Evolutionary conservation across 352 stramenopile genomes (phyloP).

Genomic region (Plasmopara muralis): DNA sequence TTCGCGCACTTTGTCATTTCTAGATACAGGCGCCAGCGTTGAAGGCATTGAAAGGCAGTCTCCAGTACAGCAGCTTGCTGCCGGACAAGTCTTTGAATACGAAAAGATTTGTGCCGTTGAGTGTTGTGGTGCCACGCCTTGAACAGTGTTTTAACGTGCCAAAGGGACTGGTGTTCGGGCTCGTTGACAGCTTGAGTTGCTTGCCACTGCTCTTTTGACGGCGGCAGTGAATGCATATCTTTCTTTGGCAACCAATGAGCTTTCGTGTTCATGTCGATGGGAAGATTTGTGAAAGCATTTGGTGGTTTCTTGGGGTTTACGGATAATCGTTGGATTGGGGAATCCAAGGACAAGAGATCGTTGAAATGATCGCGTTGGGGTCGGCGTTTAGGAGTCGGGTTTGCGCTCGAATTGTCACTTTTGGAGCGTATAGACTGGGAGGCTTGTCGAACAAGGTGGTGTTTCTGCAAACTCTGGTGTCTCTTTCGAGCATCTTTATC

Average conservation of each 20-base stretch:
- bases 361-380: constrained; percentile 33
- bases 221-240: constrained; percentile 1
- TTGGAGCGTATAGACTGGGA: no score
- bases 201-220: constrained; percentile 41
- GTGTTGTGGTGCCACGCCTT: constrained; percentile 9
- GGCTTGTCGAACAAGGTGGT: no score
- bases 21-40: constrained; percentile 33
- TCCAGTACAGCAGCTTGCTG: constrained; percentile 26
- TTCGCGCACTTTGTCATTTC: constrained; percentile 18
- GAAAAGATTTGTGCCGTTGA: constrained; percentile 4
- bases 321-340: constrained; percentile 3
- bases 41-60: constrained; percentile 33
- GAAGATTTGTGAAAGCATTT: not conserved
- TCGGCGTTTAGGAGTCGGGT: constrained; percentile 1
- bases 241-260: not conserved
- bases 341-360: constrained; percentile 35
- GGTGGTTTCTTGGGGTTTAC: not conserved
- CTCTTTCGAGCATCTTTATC: no score
- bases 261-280: not conserved
- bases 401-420: not conserved
- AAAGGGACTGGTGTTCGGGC: constrained; percentile 18
- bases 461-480: no score
- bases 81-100: constrained; percentile 18
- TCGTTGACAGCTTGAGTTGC: constrained; percentile 27
- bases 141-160: constrained; percentile 14